Evolutionary conservation across 352 stramenopile genomes (phyloP).

Genomic region (Globisporangium spinosum): DNA sequence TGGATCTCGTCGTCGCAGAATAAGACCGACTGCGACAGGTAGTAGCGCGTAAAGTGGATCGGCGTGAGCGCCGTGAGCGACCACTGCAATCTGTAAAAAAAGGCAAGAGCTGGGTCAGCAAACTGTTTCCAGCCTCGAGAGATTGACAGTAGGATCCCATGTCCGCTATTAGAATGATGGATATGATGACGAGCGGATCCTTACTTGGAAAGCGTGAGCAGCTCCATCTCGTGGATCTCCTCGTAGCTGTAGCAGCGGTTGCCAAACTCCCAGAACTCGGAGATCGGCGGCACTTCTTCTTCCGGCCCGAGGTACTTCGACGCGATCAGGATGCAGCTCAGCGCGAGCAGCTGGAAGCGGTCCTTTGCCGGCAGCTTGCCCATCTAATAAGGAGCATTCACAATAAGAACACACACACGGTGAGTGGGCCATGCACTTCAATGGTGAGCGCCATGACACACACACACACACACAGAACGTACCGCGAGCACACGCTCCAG

Average conservation of each 20-base stretch:
- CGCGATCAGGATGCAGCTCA: constrained; percentile 76
- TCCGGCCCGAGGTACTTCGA: constrained; percentile 80
- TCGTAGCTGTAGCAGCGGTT: constrained; percentile 84
- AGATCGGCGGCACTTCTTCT: constrained; percentile 74
- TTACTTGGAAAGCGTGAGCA: constrained; percentile 49
- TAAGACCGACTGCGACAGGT: constrained; percentile 70
- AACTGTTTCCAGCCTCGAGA: constrained; percentile 7
- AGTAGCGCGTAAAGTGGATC: constrained; percentile 82
- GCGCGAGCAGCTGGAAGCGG: constrained; percentile 76
- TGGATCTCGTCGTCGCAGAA: constrained; percentile 80
- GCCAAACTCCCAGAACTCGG: constrained; percentile 84
- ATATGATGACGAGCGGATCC: constrained; percentile 1
- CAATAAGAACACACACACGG: background rate
- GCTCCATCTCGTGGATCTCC: constrained; percentile 76
- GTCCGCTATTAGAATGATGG: background rate
- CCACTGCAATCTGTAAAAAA: constrained; percentile 61
- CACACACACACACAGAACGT: constrained; percentile 1
- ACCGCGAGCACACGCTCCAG: constrained; percentile 69
- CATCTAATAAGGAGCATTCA: constrained; percentile 14
- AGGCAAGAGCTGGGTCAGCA: constrained; percentile 11
- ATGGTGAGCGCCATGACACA: background rate
- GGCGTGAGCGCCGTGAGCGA: constrained; percentile 61
- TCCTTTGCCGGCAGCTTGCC: constrained; percentile 61
- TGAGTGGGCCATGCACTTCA: background rate
- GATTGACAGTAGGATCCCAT: background rate